Base-by-base conservation (phyloP, 2,329 filamentous ascomycete genomes). In the Atkinsonella texensis region DNA sequence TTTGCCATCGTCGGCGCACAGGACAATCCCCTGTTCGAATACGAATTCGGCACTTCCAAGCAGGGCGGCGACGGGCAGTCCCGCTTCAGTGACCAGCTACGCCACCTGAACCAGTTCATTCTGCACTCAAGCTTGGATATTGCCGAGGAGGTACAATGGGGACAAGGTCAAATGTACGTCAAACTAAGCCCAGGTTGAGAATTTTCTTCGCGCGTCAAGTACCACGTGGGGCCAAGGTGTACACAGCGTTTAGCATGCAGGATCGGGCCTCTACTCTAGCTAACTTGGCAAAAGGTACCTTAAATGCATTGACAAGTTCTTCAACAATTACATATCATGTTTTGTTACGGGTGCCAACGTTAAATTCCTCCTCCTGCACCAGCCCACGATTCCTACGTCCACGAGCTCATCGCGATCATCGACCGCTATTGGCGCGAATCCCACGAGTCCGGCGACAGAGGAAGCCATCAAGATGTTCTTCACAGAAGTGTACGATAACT, bases 91-190 rank as follows among this genome's bases (percentile, higher is more conserved):
- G 87, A 95, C 58, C 84, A 94, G 63, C 86, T 91, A 51, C 83
- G 88, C 56, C 88, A 95, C 68, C 85, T 96, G 76, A 96, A 96
- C 72, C 93, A 96, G 69, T 97, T 98, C 73, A 89, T 97, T 65
- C 83, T 95, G 33, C 91, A 98, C 72, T 90, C 88, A 59, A 87
- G 87, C 58, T 75, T 98, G 52, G 93, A 98, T 68, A 88, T 97
- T 45, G 87, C 95, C 49, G 93, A 98, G 71, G 93, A 98, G 69
- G 83, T 91, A 32, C 93, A 97, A 71, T 98, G 93, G 91, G 85
- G 82, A 7, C 87, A 76, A 55, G 86, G 87, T 4, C 84, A 87
- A 60, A 85, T 95, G 89, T 94, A 72, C 57, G 75, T 65, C 10
- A 35, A 3, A 2, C 15, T 11, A 3, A 5, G 32, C 39, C 32